A percentile compares a stretch with the other conserved stretches of the same genome.
Conservation (phyloP, 1,139 yeast species). For the Zygoascus meyerae region DNA sequence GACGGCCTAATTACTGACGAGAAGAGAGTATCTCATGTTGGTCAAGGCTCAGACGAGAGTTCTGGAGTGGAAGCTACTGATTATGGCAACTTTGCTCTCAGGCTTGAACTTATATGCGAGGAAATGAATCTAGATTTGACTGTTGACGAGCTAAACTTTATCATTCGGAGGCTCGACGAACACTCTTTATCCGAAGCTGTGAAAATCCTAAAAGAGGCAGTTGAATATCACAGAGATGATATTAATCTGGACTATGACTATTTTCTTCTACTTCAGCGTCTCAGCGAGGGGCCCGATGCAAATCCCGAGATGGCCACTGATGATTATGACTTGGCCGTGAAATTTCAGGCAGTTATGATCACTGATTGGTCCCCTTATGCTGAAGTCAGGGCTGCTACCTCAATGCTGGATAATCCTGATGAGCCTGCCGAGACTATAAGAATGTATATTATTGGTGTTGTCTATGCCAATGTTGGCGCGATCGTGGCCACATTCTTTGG, state of each 20-base stretch:
- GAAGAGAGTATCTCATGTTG: no score
- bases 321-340: conserved; percentile 30
- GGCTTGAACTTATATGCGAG: neutral
- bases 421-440: conserved; percentile 42
- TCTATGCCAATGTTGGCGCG: conserved; percentile 37
- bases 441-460: conserved; percentile 39
- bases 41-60: no score
- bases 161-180: conserved; percentile 38
- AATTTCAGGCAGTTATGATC: conserved; percentile 37
- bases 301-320: conserved; percentile 9
- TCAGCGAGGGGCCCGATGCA: conserved; percentile 22
- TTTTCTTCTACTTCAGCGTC: conserved; percentile 28
- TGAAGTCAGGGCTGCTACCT: conserved; percentile 43
- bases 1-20: no score
- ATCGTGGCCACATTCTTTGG: conserved; percentile 47
- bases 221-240: conserved; percentile 43
- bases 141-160: conserved; percentile 22
- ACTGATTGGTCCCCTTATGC: conserved; percentile 47
- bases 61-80: no score
- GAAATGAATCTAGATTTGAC: conserved; percentile 6
- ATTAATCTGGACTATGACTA: conserved; percentile 43
- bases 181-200: conserved; percentile 37
- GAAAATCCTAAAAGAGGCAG: conserved; percentile 37
- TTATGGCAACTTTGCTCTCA: neutral
- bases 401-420: conserved; percentile 40